Evolutionary conservation across 352 stramenopile species (phyloP).

Genomic region (Pythium inflatum): DNA sequence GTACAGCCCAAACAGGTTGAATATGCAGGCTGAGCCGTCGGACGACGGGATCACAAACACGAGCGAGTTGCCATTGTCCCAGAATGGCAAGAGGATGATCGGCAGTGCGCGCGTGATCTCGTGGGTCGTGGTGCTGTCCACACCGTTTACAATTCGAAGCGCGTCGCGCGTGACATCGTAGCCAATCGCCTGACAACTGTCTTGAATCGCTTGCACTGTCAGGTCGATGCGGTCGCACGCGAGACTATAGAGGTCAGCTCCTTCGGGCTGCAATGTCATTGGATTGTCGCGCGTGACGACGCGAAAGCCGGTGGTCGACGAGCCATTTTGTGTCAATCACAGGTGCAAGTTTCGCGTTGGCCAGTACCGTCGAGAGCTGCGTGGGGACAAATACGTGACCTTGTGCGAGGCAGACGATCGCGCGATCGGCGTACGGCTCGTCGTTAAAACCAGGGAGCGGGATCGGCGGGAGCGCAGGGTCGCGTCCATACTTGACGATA

Average conservation of each 20-base stretch:
- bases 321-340: too few relatives aligned
- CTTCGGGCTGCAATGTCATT: background rate
- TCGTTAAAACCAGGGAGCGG: conserved; percentile 44
- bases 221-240: conserved; percentile 27
- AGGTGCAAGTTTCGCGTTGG: too few relatives aligned
- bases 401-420: conserved; percentile 40
- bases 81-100: conserved; percentile 43
- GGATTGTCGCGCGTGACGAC: conserved; percentile 27
- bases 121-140: conserved; percentile 7
- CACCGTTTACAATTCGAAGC: conserved; percentile 29
- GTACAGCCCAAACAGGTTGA: background rate
- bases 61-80: conserved; percentile 32
- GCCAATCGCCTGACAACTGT: conserved; percentile 27
- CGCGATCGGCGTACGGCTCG: conserved; percentile 48
- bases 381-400: conserved; percentile 37
- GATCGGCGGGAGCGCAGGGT: background rate
- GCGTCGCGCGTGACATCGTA: conserved; percentile 35
- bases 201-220: conserved; percentile 28
- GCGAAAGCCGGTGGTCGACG: conserved; percentile 32
- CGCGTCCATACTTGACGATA: conserved; percentile 10
- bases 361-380: conserved; percentile 35
- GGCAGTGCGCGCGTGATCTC: conserved; percentile 32
- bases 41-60: conserved; percentile 30
- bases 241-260: conserved; percentile 24
- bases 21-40: conserved; percentile 33